Base-by-base conservation (phyloP, 164 flowering plant species). In the Hamamelis virginiana region DNA sequence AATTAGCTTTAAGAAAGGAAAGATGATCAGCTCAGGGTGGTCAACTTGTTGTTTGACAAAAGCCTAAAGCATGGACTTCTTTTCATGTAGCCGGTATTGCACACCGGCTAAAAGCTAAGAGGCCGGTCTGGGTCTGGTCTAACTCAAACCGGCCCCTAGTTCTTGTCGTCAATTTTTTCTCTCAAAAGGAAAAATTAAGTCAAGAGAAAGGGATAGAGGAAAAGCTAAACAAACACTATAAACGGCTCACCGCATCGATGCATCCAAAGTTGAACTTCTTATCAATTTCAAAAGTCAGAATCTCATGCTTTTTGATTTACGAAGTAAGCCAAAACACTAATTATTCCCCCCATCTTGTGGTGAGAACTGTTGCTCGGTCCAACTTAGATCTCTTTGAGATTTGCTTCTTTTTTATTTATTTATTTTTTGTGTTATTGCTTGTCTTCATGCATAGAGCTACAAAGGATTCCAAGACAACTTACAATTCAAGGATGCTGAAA, bases 331-430 rank as follows among this genome's bases (percentile, higher is more conserved):
- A 51, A 51, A 51, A 1, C 59, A 3, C 59, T 22, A 19, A 56
- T 28, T 15, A 28, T 68, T 59, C 57, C 64, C 64, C 16, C 1
- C 5, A 21, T 5, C 26, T 28, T 59, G 74, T 65, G 74, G 64
- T 48, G 45, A 10, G 51, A 3, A 65, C 74, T 72, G 59, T 72
- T 46, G 64, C 16, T 23, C 22, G 22, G 73, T 63, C 67, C 21
- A 55, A 61, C 28, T 27, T 19, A 33, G 21, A 25, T 21, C 0
- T 21, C 25, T 41, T 33, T 5, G 13, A 55, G 12, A 55, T 22
- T 55, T 55, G 12, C n/a, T 6, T 13, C 1, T 41, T n/a, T n/a
- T 6, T 19, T 13, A n/a, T n/a, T n/a, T n/a, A n/a, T n/a, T n/a
- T n/a, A n/a, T n/a, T n/a, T n/a, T n/a, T n/a, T n/a, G n/a, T 14